Evolutionary conservation across 768 basidiomycete species (phyloP).

Genomic region (Collybiopsis luxurians): DNA sequence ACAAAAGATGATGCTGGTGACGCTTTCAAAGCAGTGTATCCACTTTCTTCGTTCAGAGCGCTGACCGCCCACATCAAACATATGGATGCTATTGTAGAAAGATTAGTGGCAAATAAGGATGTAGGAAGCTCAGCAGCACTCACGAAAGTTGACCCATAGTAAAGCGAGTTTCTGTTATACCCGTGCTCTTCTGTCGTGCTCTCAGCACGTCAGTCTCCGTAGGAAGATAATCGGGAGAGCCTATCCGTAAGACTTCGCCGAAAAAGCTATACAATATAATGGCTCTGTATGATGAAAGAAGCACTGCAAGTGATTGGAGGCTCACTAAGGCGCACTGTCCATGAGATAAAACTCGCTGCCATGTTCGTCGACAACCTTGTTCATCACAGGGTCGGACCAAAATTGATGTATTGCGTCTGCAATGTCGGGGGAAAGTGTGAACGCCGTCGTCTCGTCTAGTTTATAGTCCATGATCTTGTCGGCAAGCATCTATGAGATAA

Average conservation of each 20-base stretch:
- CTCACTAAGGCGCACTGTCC: conserved; percentile 91
- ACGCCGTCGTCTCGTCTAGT: conserved; percentile 45
- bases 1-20: conserved; percentile 71
- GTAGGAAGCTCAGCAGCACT: conserved; percentile 19
- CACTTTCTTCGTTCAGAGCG: conserved; percentile 46
- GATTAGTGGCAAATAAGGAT: not conserved
- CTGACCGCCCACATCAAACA: conserved; percentile 75
- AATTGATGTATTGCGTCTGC: conserved; percentile 48
- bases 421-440: conserved; percentile 40
- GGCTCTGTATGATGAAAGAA: not conserved
- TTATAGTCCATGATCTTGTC: conserved; percentile 19
- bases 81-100: conserved; percentile 39
- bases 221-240: conserved; percentile 75
- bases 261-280: conserved; percentile 65
- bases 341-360: conserved; percentile 85
- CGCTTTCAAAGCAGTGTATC: conserved; percentile 56
- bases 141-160: conserved; percentile 64
- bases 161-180: conserved; percentile 87
- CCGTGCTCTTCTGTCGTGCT: conserved; percentile 86
- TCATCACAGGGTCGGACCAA: conserved; percentile 49
- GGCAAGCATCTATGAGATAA: not conserved
- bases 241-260: conserved; percentile 80
- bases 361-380: conserved; percentile 51
- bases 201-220: conserved; percentile 84
- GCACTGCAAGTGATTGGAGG: conserved; percentile 12